Base-by-base conservation (phyloP, 2,329 filamentous ascomycete genomes). In the Polychaeton citri region DNA sequence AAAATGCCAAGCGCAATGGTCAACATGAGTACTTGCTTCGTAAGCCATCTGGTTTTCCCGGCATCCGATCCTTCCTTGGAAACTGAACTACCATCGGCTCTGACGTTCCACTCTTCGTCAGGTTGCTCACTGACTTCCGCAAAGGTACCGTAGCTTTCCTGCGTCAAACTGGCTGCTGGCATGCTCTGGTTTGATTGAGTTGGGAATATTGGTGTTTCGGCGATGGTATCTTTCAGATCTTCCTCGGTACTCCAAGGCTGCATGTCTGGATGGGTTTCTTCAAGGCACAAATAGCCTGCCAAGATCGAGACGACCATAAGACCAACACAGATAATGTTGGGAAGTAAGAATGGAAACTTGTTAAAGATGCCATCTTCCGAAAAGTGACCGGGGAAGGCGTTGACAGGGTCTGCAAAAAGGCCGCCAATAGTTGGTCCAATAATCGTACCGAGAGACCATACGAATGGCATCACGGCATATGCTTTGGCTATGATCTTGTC, bases 401-500 rank as follows among this genome's bases (percentile, higher is more conserved):
- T 64, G 42, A 77, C 72, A 18, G 88, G 87, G 45, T 84, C 77
- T 40, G 86, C 81, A 55, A 94, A 85, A 37, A 80, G 74, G 21
- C 88, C 88, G 40, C 88, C 88, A 45, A 95, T 85, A 5, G 81
- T 82, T 43, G 87, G 82, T 0, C 87, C 87, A 36, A 93, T 69
- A 44, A 94, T 93, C 7, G 84, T 92, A 17, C 87, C 87, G 35
- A 94, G 78, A 32, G 74, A 80, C 86, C 87, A 95, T 6, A 94
- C 81, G 52, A 94, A 94, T 1, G 87, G 87, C 84, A 95, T 93
- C 31, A 94, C 74, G 2, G 85, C 77, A 57, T 87, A 94, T 19
- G 87, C 87, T 42, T 80, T 76, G 39, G 85, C 81, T 84, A 48
- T 32, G 6, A 15, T 31, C 20, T 39, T 26, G 44, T 43, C 36